phyloP scores from a whole-genome alignment of 2,329 filamentous ascomycete genomes.

The Penicillium polonicum region DNA sequence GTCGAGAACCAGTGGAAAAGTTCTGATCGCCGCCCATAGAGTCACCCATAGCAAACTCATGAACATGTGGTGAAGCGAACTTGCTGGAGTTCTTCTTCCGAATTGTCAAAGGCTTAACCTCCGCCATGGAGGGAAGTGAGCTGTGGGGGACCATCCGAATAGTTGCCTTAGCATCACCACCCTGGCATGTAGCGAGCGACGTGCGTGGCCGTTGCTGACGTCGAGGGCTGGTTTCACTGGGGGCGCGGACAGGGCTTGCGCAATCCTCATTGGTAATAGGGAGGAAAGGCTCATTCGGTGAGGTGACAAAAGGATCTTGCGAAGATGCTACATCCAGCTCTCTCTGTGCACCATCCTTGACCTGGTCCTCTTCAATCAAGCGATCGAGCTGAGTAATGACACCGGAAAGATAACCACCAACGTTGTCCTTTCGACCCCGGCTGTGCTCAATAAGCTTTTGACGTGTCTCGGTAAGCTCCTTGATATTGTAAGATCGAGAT shows the following conservation, averaged over 20 bases:
- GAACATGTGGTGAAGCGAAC: not conserved
- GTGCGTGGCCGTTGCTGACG: conserved; percentile 11
- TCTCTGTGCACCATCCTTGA: conserved; percentile 3
- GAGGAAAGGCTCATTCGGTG: conserved; percentile 33
- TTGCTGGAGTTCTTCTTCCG: conserved; percentile 44
- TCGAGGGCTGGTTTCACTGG: conserved; percentile 13
- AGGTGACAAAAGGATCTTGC: conserved; percentile 20
- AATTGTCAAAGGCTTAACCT: conserved; percentile 55
- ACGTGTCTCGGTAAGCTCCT: conserved; percentile 59
- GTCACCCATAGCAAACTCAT: not conserved
- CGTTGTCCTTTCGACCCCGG: conserved; percentile 44
- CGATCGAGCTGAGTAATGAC: conserved; percentile 61
- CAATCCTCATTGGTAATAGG: conserved; percentile 55
- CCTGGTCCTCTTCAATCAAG: conserved; percentile 49
- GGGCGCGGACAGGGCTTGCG: conserved; percentile 16
- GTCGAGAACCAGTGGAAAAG: conserved; percentile 27
- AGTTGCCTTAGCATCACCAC: conserved; percentile 42
- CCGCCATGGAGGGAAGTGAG: conserved; percentile 45
- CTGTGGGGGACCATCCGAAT: conserved; percentile 59
- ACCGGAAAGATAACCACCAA: conserved; percentile 55
- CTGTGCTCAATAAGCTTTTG: conserved; percentile 55
- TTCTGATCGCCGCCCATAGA: conserved; percentile 1
- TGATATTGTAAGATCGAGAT: conserved; percentile 53
- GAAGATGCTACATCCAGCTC: conserved; percentile 9
- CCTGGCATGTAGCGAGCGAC: not conserved